These are phyloP conservation scores for Podospora fimiseda DNA, from an alignment of 495 filamentous ascomycete species.

Conservation along the genomic window DNA sequence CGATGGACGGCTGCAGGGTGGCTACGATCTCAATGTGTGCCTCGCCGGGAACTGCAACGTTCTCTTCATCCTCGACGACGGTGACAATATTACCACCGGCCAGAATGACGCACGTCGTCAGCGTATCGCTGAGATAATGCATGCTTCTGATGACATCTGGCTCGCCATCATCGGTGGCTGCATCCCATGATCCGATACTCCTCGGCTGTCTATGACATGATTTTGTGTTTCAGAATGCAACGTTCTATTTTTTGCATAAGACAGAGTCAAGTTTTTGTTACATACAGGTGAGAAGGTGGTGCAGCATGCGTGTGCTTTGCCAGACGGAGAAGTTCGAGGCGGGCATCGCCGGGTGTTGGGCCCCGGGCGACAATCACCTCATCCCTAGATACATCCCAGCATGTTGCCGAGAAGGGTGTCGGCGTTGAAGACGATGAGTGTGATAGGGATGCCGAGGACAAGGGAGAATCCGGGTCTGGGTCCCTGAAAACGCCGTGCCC, in stretches of 20 bases:
- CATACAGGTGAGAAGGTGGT: slow-evolving; percentile 41
- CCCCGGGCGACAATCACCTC: slow-evolving; percentile 70
- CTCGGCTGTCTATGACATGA: slow-evolving; percentile 21
- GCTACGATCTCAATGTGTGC: slow-evolving; percentile 86
- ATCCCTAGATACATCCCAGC: slow-evolving; percentile 71
- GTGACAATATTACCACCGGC: slow-evolving; percentile 85
- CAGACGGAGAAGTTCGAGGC: slow-evolving; percentile 61
- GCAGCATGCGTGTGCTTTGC: slow-evolving; percentile 29
- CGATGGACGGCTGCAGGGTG: slow-evolving; percentile 85
- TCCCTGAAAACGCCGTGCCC: slow-evolving; percentile 53
- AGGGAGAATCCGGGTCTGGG: slow-evolving; percentile 32
- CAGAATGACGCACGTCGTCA: slow-evolving; percentile 73
- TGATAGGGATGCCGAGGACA: slow-evolving; percentile 23
- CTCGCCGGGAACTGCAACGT: slow-evolving; percentile 48
- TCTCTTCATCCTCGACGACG: slow-evolving; percentile 66
- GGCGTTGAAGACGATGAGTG: slow-evolving; percentile 21
- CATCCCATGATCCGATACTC: slow-evolving; percentile 80
- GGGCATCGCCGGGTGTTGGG: slow-evolving; percentile 52
- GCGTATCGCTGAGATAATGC: slow-evolving; percentile 76
- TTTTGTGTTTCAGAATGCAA: neutral
- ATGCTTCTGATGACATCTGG: slow-evolving; percentile 68
- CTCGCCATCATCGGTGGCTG: slow-evolving; percentile 57
- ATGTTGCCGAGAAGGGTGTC: slow-evolving; percentile 52
- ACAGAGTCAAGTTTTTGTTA: slow-evolving; percentile 13
- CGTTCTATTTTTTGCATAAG: neutral